Base-by-base conservation (phyloP, 441 rosid species). In the Jatropha multifida region DNA sequence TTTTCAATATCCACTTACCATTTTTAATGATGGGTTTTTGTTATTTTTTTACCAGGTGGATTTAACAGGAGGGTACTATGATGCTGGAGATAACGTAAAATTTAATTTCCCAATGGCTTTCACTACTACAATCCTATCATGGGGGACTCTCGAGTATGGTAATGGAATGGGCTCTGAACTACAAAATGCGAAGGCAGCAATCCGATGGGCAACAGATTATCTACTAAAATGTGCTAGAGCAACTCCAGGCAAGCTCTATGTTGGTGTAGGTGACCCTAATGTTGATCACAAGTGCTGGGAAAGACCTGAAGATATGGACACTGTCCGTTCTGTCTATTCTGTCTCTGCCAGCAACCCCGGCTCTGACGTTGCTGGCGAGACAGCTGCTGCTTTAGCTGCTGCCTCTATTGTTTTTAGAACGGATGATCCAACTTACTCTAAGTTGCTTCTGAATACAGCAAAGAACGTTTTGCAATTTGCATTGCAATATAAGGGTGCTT, bases 231-330 rank as follows among this genome's bases (percentile, higher is more conserved):
- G 27, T n/a, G 83, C 94, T 1, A 89, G 85, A 59, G 81, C 96
- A 4, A 90, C 86, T 77, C 89, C 96, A 0, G 80, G 88, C 78
- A 86, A 90, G 32, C 86, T 93, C 70, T 91, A 88, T 68, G 98
- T 88, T 17, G 94, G 91, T 89, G 96, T 91, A 74, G 98, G 98
- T 65, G 94, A 93, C 77, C 92, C 94, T 41, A 83, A 76, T 6
- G 68, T 68, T 9, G 98, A 93, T 81, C 98, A 93, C 67, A 79
- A 79, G 41, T 93, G 98, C 56, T 93, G 98, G 98, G 98, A 90
- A 80, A 78, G 97, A 17, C 93, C 97, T 5, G 97, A 92, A 70
- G 94, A 92, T 80, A 90, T 92, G 97, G 94, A 91, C 81, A 90
- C 96, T 0, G 63, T 84, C 1, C 76, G 98, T 65, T 83, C 87